Evolutionary conservation across 2,329 filamentous ascomycete genomes (phyloP), one percentile per base, ranked within the genome.

Genomic region (Amauroascus verrucosus): DNA sequence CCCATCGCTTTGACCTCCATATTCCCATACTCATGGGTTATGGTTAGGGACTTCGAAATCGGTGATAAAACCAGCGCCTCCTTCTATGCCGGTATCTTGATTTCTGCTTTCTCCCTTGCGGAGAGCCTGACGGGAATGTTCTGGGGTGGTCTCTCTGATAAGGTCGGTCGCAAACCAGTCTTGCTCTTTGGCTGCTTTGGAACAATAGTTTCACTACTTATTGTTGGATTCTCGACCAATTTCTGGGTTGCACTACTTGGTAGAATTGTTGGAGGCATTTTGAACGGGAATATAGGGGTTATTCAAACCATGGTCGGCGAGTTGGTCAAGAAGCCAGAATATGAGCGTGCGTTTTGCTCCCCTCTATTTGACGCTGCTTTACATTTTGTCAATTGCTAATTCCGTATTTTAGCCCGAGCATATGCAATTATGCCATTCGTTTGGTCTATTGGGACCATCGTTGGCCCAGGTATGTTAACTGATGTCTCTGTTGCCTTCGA

Each of bases 301-400:
- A 84, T 96, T 58, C 76, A 90, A 58, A 95, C 88, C n/a, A 90
- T 93, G 74, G 89, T 96, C 1, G 91, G 90, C 0, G 91, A 96
- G 68, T 83, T 96, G 77, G 89, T 95, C 1, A 86, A 88, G 0
- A 83, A 91, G 66, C 88, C 80, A 65, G 85, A 89, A 63, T 75
- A 95, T 9, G 91, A 96, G 64, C 90, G 85, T 62, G 54, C 11
- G 58, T 44, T 24, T 41, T 22, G 20, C 26, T 9, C 28, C 5
- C 8, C 11, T 13, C 22, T 35, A 11, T 1, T 16, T 37, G 8
- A 41, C 16, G n/a, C n/a, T n/a, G n/a, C 13, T 20, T 43, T n/a
- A 33, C 6, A 28, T 30, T 28, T 11, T 33, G 33, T 9, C n/a
- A n/a, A 26, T 18, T 44, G 6, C 28, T 54, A 37, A 54, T 43